These are phyloP conservation scores for Hanseniaspora clermontiae DNA, from an alignment of 805 yeast genomes.

Conservation along the genomic window DNA sequence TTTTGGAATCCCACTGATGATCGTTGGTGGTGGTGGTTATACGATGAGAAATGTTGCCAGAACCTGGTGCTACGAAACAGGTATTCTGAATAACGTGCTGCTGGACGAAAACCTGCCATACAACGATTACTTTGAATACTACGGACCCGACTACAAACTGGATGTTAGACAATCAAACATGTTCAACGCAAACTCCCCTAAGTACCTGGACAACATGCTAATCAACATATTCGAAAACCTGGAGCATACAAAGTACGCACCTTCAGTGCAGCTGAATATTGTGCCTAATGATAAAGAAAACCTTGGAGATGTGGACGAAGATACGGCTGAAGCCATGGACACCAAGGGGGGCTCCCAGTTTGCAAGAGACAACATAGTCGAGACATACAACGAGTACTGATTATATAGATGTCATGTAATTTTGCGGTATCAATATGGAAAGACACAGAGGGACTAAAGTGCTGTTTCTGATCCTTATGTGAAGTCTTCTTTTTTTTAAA, in stretches of 20 bases:
- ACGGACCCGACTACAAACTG: conserved; percentile 90
- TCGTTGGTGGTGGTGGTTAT: conserved; percentile 96
- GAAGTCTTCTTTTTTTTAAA: too few relatives aligned
- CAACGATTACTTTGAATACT: conserved; percentile 93
- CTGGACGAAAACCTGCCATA: conserved; percentile 77
- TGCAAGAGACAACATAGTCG: conserved; percentile 64
- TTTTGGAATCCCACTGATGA: conserved; percentile 84
- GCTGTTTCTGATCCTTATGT: too few relatives aligned
- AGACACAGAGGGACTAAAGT: too few relatives aligned
- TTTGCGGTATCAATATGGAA: too few relatives aligned
- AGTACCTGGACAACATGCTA: conserved; percentile 73
- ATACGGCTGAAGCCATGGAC: conserved; percentile 62
- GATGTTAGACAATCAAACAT: conserved; percentile 92
- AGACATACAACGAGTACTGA: conserved; percentile 56
- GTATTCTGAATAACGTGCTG: conserved; percentile 66
- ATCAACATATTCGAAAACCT: conserved; percentile 64
- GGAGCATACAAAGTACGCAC: conserved; percentile 87
- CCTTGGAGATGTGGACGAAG: conserved; percentile 77
- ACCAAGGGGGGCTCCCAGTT: conserved; percentile 83
- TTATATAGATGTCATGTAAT: not conserved
- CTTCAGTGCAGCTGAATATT: conserved; percentile 86
- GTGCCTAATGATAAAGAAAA: conserved; percentile 87
- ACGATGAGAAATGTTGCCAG: conserved; percentile 95
- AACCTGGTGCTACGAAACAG: conserved; percentile 89
- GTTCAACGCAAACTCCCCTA: conserved; percentile 92